phyloP scores from a whole-genome alignment of 1,284 basidiomycete species.

The Boletus holoroseus region DNA sequence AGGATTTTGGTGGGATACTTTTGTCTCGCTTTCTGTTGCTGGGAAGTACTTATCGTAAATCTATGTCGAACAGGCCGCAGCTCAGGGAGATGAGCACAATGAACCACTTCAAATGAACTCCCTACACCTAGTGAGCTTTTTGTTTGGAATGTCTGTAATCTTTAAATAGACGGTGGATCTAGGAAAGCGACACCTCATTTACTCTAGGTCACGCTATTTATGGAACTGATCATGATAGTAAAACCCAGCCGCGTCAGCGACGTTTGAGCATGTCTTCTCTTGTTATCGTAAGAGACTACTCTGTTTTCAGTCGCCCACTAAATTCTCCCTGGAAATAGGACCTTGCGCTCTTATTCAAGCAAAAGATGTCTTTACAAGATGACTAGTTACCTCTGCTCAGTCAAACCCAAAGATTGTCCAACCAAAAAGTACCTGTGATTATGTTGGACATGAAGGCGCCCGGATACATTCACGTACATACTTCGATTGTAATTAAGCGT shows the following conservation, averaged over 20 bases:
- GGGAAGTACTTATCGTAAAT: conserved; percentile 6
- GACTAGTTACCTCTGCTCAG: background rate
- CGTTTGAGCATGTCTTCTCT: conserved; percentile 23
- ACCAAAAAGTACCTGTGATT: background rate
- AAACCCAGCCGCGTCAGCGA: conserved; percentile 8
- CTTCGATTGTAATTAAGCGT: conserved; percentile 10
- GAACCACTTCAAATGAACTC: background rate
- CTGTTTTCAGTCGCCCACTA: background rate
- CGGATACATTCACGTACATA: background rate
- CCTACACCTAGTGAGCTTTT: conserved; percentile 3
- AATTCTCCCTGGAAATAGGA: conserved; percentile 22
- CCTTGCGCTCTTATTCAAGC: conserved; percentile 19
- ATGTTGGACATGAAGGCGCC: background rate
- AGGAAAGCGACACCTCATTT: conserved; percentile 13
- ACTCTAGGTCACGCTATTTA: conserved; percentile 13
- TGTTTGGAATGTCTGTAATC: background rate
- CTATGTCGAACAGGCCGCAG: conserved; percentile 4
- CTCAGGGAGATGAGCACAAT: background rate
- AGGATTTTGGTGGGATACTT: conserved; percentile 22
- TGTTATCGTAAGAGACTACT: conserved; percentile 20
- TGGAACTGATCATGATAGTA: background rate
- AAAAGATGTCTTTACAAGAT: background rate
- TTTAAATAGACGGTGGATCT: conserved; percentile 1
- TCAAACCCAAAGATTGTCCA: background rate
- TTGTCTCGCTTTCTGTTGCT: conserved; percentile 1